Percentiles rank a stretch among this genome's conserved stretches.
Conservation (phyloP, 2,329 filamentous ascomycete genomes). For the Aureobasidium zeae region DNA sequence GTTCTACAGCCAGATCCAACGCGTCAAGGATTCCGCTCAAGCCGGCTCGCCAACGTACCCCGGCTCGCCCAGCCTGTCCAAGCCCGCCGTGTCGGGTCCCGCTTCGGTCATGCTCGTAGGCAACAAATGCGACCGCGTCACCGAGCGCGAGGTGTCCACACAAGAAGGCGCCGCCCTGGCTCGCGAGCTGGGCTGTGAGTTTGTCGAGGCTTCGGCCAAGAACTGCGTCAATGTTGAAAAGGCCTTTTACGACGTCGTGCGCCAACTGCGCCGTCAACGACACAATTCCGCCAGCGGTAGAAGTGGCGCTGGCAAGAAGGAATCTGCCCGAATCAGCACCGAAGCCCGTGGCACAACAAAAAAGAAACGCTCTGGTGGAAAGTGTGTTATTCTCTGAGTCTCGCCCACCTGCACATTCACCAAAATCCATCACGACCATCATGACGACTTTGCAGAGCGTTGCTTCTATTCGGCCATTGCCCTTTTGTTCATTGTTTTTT, state of each 20-base stretch:
- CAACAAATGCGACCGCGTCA: conserved; percentile 95
- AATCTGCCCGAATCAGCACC: background rate
- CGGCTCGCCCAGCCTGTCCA: conserved; percentile 57
- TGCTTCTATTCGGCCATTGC: conserved; percentile 6
- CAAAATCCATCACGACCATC: conserved; percentile 7
- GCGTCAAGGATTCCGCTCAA: conserved; percentile 81
- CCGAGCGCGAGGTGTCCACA: conserved; percentile 90
- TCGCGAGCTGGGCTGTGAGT: conserved; percentile 87
- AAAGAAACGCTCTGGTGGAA: conserved; percentile 10
- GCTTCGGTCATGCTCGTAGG: conserved; percentile 97
- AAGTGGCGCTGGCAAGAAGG: conserved; percentile 5
- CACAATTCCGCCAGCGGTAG: conserved; percentile 14
- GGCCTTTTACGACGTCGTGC: conserved; percentile 94
- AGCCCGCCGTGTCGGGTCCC: conserved; percentile 47
- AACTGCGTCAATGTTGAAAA: conserved; percentile 98
- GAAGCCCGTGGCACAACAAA: conserved; percentile 1
- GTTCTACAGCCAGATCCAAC: conserved; percentile 93
- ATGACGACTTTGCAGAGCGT: conserved; percentile 12
- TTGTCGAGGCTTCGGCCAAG: conserved; percentile 93
- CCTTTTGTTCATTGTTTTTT: conserved; percentile 1
- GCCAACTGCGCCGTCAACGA: conserved; percentile 76
- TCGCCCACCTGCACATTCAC: background rate
- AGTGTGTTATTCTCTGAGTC: conserved; percentile 17
- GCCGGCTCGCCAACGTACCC: conserved; percentile 67
- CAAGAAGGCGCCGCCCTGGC: conserved; percentile 91